Evolutionary conservation across 345 rosid species (phyloP), one percentile per base, ranked within the genome.

Genomic region (Anacardium occidentale): DNA sequence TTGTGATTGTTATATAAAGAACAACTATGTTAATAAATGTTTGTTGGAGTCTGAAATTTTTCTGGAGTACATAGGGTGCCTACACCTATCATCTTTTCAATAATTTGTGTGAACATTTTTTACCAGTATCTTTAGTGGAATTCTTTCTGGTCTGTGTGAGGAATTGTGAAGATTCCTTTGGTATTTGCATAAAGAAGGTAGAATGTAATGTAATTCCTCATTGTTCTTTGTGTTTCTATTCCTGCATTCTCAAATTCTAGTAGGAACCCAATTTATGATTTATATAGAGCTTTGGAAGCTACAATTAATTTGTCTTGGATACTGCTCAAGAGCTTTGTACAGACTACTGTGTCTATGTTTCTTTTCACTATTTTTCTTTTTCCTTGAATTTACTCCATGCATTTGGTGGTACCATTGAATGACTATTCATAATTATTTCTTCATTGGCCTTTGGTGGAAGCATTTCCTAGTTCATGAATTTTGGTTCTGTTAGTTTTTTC

Each of bases 401-500:
- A 51, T 21, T 17, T 42, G 32, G 50, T 45, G 52, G 13, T 68
- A 62, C 53, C 53, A 53, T 22, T n/a, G 40, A 55, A 25, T 50
- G 61, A 61, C 37, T 68, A 26, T 32, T 52, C n/a, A 3, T 12
- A 40, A 21, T 22, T 34, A 45, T 29, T 24, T 72, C 69, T 55
- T 71, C 45, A 7, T 68, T 42, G 62, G 70, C 53, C 42, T 66
- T 69, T 59, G 18, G 50, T 64, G 74, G 68, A 68, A 18, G 48
- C 60, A 22, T 70, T 68, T 22, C 11, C 37, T 10, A n/a, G 37
- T 21, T 45, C 62, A 37, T 48, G 26, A 10, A 24, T 37, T 37
- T 65, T n/a, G 50, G 15, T 15, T 66, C 70, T 37, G 6, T 52
- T 50, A 4, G 10, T 79, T 68, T 77, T 73, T 74, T 72, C 76